These are phyloP conservation scores for Glycine tomentella DNA, from an alignment of 306 rosid genomes.

Conservation along the genomic window DNA sequence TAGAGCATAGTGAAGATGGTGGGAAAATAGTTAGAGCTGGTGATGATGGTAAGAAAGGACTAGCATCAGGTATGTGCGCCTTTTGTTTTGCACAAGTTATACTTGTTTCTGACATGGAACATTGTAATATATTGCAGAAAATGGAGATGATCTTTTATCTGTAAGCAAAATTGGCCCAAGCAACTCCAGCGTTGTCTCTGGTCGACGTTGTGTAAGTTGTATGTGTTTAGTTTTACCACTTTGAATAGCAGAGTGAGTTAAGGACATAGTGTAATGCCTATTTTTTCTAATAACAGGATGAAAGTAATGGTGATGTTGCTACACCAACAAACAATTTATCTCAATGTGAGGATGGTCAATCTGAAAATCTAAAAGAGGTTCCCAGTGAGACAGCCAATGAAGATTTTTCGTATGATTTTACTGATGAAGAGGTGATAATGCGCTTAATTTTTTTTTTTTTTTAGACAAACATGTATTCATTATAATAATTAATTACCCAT, in stretches of 20 bases:
- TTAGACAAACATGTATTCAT: not conserved
- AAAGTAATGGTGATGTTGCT: slow-evolving; percentile 57
- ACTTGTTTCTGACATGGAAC: slow-evolving; percentile 48
- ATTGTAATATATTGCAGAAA: slow-evolving; percentile 58
- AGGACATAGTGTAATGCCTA: slow-evolving; percentile 60
- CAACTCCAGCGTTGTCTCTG: slow-evolving; percentile 52
- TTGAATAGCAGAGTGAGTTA: slow-evolving; percentile 54
- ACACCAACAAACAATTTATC: slow-evolving; percentile 49
- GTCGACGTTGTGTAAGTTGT: slow-evolving; percentile 99
- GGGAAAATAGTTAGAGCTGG: slow-evolving; percentile 37
- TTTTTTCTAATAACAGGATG: slow-evolving; percentile 62
- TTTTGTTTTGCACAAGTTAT: slow-evolving; percentile 37
- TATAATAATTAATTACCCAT: not conserved
- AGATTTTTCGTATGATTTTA: slow-evolving; percentile 64
- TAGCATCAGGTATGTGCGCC: slow-evolving; percentile 46
- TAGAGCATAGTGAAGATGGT: slow-evolving; percentile 53
- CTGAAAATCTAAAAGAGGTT: slow-evolving; percentile 47
- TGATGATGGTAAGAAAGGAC: slow-evolving; percentile 47
- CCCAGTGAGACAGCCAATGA: slow-evolving; percentile 53
- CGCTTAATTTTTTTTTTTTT: slow-evolving; percentile 8
- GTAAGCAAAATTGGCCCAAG: slow-evolving; percentile 48
- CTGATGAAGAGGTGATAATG: slow-evolving; percentile 77
- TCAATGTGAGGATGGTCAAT: slow-evolving; percentile 52
- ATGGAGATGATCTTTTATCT: slow-evolving; percentile 44
- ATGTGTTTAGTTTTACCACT: slow-evolving; percentile 78